Evolutionary conservation across 2,329 filamentous ascomycete species (phyloP).

Genomic region (Ophiostoma montium): DNA sequence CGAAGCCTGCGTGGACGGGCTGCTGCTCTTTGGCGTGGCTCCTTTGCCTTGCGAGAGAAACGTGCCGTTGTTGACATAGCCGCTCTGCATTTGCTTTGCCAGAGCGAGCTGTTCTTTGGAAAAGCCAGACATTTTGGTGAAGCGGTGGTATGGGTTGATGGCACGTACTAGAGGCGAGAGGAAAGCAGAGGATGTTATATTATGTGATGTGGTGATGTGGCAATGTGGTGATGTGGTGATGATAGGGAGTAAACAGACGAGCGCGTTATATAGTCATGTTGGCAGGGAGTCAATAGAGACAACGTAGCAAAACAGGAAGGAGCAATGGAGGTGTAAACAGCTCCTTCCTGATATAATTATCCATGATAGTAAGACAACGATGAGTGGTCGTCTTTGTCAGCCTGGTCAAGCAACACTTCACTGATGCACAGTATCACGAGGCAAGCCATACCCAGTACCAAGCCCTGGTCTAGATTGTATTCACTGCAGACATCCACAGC

Average conservation of each 20-base stretch:
- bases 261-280: not conserved
- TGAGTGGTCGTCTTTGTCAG: not conserved
- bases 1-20: not conserved
- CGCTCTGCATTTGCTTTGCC: conserved; percentile 9
- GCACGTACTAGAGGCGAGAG: too few relatives aligned
- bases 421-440: not conserved
- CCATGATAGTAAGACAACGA: not conserved
- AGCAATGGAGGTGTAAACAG: not conserved
- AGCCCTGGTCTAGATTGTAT: too few relatives aligned
- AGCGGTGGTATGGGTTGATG: too few relatives aligned
- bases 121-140: not conserved
- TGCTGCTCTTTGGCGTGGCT: not conserved
- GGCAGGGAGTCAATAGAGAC: not conserved
- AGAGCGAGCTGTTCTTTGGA: conserved; percentile 10
- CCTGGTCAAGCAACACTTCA: not conserved
- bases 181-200: not conserved
- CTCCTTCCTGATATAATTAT: not conserved
- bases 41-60: not conserved
- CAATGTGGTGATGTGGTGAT: not conserved
- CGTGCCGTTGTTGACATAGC: conserved; percentile 7
- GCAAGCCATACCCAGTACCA: too few relatives aligned
- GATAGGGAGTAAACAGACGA: not conserved
- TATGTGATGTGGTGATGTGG: not conserved
- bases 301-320: not conserved
- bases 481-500: not conserved